A percentile compares a stretch with the other conserved stretches of the same genome.
phyloP scores from a whole-genome alignment of 2,329 filamentous ascomycete species.

The Onygenales sp. region DNA sequence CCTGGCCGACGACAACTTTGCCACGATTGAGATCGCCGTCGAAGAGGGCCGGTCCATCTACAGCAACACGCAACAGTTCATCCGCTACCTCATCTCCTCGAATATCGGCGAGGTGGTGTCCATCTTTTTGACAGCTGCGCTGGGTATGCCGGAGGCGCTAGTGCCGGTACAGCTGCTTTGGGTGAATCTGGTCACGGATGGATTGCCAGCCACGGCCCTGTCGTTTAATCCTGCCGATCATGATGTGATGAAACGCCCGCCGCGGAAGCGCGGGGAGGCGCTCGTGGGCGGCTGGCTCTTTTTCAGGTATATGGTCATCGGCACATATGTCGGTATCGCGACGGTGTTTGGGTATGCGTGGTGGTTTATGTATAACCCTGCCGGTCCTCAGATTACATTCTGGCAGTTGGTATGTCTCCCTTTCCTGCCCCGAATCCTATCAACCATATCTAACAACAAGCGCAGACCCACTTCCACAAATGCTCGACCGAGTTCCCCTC shows the following conservation, averaged over 20 bases:
- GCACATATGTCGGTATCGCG: constrained; percentile 85
- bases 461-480: constrained; percentile 74
- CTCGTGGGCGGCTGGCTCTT: constrained; percentile 95
- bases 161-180: constrained; percentile 96
- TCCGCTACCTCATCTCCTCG: constrained; percentile 96
- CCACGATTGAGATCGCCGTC: constrained; percentile 89
- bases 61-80: constrained; percentile 99
- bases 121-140: constrained; percentile 91
- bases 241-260: constrained; percentile 90
- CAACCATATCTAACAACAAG: constrained; percentile 1
- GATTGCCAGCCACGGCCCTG: constrained; percentile 87
- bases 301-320: constrained; percentile 94
- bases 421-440: neutral
- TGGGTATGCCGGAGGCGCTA: constrained; percentile 94
- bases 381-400: constrained; percentile 85
- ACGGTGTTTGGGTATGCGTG: constrained; percentile 98
- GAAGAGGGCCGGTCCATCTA: constrained; percentile 98
- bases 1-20: constrained; percentile 96
- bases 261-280: constrained; percentile 82
- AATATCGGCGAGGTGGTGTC: constrained; percentile 99
- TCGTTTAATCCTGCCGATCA: constrained; percentile 98
- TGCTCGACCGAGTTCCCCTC: constrained; percentile 79
- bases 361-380: constrained; percentile 97
- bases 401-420: constrained; percentile 57
- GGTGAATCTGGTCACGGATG: constrained; percentile 98